A percentile compares a stretch with the other conserved stretches of the same genome.
Conservation (phyloP, 805 yeast species). For the Isabelozyma gotoi region DNA sequence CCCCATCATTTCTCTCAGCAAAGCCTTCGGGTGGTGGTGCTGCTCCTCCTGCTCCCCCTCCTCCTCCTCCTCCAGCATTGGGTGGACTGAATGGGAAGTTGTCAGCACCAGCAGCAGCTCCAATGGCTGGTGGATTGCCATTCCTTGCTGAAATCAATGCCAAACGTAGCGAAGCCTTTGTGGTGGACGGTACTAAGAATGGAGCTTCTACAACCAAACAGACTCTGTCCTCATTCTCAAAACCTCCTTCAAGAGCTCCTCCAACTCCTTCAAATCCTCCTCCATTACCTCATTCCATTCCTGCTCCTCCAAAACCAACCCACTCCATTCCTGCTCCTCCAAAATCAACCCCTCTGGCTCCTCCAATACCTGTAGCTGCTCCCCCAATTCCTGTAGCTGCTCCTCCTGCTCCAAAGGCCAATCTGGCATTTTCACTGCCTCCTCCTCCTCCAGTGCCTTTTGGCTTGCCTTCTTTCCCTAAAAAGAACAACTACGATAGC, state of each 20-base stretch:
- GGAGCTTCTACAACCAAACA: conserved; percentile 5
- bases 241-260: conserved; percentile 20
- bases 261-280: conserved; percentile 21
- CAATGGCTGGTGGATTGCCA: conserved; percentile 47
- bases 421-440: not conserved
- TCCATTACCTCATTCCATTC: conserved; percentile 9
- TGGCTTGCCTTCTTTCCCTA: conserved; percentile 22
- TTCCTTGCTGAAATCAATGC: conserved; percentile 59
- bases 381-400: conserved; percentile 34
- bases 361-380: conserved; percentile 36
- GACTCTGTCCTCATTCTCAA: too few relatives aligned
- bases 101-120: conserved; percentile 7
- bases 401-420: conserved; percentile 25
- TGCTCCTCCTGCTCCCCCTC: conserved; percentile 14
- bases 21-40: conserved; percentile 16
- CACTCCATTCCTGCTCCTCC: conserved; percentile 5
- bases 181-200: conserved; percentile 38
- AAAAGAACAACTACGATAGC: conserved; percentile 1
- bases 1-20: conserved; percentile 10
- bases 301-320: conserved; percentile 9
- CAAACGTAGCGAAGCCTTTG: conserved; percentile 51
- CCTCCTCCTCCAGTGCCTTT: conserved; percentile 23
- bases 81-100: not conserved
- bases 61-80: conserved; percentile 12
- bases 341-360: conserved; percentile 17